Conservation (phyloP, 2,329 filamentous ascomycete species). For the Exophiala viscosa region DNA sequence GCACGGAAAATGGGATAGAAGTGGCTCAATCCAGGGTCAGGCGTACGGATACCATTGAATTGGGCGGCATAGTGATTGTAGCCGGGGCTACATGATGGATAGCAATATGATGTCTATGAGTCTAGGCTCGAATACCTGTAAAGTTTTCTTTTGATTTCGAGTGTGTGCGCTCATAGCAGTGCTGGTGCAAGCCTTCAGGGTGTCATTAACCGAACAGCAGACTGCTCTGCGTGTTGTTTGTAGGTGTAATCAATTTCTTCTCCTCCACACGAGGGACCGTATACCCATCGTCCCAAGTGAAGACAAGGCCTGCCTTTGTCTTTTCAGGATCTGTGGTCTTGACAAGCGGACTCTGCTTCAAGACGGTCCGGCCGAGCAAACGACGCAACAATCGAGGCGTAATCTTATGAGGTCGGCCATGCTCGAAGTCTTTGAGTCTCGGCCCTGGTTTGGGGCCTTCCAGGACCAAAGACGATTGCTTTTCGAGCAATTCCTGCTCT, state of each 20-base stretch:
- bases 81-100: too few relatives aligned
- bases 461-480: constrained; percentile 33
- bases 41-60: too few relatives aligned
- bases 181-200: too few relatives aligned
- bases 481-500: constrained; percentile 12
- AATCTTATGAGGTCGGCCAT: constrained; percentile 40
- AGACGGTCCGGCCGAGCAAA: constrained; percentile 12
- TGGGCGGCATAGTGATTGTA: too few relatives aligned
- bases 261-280: not conserved
- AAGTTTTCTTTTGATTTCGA: too few relatives aligned
- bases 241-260: not conserved
- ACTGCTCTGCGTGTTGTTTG: constrained; percentile 1
- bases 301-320: constrained; percentile 1
- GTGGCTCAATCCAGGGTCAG: too few relatives aligned
- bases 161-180: too few relatives aligned
- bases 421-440: constrained; percentile 31
- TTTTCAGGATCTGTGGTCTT: not conserved
- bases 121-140: too few relatives aligned
- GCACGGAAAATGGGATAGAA: too few relatives aligned
- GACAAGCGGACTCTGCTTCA: constrained; percentile 22
- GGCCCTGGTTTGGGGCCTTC: constrained; percentile 38
- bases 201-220: constrained; percentile 10
- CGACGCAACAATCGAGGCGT: constrained; percentile 39
- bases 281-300: constrained; percentile 16
- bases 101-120: too few relatives aligned